Conservation (phyloP, 805 yeast species). For the Wickerhamiella kurtzmanii region DNA sequence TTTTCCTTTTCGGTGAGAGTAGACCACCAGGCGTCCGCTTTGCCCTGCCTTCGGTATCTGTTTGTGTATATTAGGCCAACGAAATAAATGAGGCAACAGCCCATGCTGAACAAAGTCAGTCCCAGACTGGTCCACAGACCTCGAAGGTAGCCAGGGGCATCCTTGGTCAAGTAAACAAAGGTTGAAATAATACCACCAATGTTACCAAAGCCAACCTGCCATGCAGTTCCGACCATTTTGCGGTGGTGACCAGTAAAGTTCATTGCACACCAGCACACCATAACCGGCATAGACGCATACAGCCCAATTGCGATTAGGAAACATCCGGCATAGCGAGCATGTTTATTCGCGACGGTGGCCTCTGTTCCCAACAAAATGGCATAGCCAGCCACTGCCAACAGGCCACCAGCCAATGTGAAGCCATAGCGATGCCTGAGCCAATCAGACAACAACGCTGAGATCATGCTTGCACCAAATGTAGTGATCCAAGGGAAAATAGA, state of each 20-base stretch:
- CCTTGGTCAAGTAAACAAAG: slow-evolving; percentile 39
- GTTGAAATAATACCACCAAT: slow-evolving; percentile 60
- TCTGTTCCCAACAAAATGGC: slow-evolving; percentile 39
- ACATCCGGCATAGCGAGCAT: slow-evolving; percentile 48
- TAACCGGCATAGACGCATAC: slow-evolving; percentile 54
- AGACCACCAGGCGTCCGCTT: slow-evolving; percentile 19
- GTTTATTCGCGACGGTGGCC: slow-evolving; percentile 23
- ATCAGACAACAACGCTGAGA: slow-evolving; percentile 54
- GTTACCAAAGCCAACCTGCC: slow-evolving; percentile 59
- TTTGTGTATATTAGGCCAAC: slow-evolving; percentile 23
- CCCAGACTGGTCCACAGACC: slow-evolving; percentile 44
- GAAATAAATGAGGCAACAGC: slow-evolving; percentile 27
- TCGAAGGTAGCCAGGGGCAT: slow-evolving; percentile 45
- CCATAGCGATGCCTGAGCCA: slow-evolving; percentile 28
- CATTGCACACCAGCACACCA: slow-evolving; percentile 53
- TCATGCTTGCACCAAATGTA: slow-evolving; percentile 55
- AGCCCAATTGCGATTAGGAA: slow-evolving; percentile 47
- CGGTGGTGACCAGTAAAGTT: slow-evolving; percentile 52
- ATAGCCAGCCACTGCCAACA: slow-evolving; percentile 38
- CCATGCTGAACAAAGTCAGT: slow-evolving; percentile 32
- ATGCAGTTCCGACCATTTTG: slow-evolving; percentile 44
- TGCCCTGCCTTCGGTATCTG: slow-evolving; percentile 18
- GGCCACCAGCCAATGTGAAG: slow-evolving; percentile 15
- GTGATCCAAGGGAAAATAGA: slow-evolving; percentile 78
- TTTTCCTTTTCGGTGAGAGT: slow-evolving; percentile 14